phyloP scores from a whole-genome alignment of 306 rosid genomes.

The Begonia masoniana region DNA sequence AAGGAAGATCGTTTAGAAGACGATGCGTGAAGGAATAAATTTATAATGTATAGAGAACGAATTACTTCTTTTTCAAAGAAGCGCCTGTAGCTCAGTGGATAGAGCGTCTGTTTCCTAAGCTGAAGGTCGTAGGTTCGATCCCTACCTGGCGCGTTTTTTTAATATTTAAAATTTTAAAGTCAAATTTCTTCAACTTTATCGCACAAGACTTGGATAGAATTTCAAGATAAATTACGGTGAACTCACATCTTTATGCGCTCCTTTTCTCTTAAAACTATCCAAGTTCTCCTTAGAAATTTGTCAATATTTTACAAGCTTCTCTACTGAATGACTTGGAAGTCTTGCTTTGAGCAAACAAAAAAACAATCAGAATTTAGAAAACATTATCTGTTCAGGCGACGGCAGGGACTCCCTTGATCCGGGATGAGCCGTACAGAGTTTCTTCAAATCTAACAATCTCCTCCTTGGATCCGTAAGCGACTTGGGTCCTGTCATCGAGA shows the following conservation, averaged over 20 bases:
- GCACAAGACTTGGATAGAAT: no score
- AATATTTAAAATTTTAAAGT: no score
- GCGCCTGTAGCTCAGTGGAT: slow-evolving; percentile 3
- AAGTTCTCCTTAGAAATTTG: no score
- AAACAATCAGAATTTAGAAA: no score
- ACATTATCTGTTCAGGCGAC: slow-evolving; percentile 26
- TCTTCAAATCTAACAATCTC: slow-evolving; percentile 95
- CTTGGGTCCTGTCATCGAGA: slow-evolving; percentile 90
- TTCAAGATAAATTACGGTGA: no score
- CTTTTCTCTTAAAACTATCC: no score
- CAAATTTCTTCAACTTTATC: no score
- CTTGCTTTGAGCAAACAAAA: no score
- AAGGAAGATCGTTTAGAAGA: no score
- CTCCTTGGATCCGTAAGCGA: slow-evolving; percentile 86
- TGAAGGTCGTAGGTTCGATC: slow-evolving; percentile 1
- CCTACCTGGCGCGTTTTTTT: slow-evolving; percentile 1
- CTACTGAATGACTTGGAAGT: background rate
- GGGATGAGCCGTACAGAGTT: slow-evolving; percentile 84
- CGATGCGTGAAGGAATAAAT: no score
- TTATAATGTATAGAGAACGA: no score
- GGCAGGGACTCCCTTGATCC: slow-evolving; percentile 86
- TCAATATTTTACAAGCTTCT: background rate
- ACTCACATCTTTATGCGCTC: no score
- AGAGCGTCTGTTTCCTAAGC: slow-evolving; percentile 2
- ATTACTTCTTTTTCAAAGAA: background rate